Percentiles rank a stretch among this genome's conserved stretches.
phyloP scores from a whole-genome alignment of 371 early-diverging fungal genomes.

The Apophysomyces elegans region DNA sequence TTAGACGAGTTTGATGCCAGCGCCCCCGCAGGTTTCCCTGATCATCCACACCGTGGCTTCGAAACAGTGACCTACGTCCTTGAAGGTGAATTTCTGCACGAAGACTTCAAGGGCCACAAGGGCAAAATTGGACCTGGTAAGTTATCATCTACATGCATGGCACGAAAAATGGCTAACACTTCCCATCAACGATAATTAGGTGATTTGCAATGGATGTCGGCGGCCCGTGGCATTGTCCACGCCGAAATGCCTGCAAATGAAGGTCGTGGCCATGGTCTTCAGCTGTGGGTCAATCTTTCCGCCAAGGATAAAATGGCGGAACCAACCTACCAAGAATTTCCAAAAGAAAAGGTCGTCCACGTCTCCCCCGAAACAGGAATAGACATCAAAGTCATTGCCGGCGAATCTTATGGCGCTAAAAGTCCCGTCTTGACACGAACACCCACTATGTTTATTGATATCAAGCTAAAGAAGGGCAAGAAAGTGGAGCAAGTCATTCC shows the following conservation, averaged over 20 bases:
- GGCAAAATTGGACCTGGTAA: conserved; percentile 77
- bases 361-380: conserved; percentile 61
- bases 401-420: conserved; percentile 64
- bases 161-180: neutral
- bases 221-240: conserved; percentile 80
- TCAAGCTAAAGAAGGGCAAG: conserved; percentile 61
- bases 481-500: conserved; percentile 63
- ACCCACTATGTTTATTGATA: conserved; percentile 77
- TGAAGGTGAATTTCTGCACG: conserved; percentile 75
- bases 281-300: conserved; percentile 88
- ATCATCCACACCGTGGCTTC: conserved; percentile 78
- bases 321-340: conserved; percentile 80
- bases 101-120: conserved; percentile 82
- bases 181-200: neutral
- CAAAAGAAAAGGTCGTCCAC: conserved; percentile 60
- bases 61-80: conserved; percentile 84
- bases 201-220: conserved; percentile 76
- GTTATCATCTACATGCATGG: conserved; percentile 33
- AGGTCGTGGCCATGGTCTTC: conserved; percentile 67
- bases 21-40: conserved; percentile 61
- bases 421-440: conserved; percentile 68
- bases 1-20: conserved; percentile 70
- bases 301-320: conserved; percentile 77
- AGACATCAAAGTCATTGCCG: conserved; percentile 80
- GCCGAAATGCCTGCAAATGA: conserved; percentile 73